Evolutionary conservation across 495 filamentous ascomycete species (phyloP), one percentile per base, ranked within the genome.

Genomic region (Neurospora sp.): DNA sequence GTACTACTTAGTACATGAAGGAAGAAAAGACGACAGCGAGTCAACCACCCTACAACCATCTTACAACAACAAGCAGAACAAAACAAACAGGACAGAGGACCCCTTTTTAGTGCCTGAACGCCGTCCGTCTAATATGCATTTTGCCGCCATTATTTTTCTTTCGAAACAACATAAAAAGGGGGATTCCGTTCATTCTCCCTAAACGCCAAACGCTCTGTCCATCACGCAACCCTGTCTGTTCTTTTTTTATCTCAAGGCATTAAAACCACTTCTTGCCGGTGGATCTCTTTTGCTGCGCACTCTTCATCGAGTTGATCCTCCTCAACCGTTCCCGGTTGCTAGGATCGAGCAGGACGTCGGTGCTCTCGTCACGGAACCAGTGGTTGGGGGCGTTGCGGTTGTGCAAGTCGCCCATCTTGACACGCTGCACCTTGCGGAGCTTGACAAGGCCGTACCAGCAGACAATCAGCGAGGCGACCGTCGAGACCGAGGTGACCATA

Each of bases 351-450:
- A 85, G 74, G 11, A 78, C 78, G 37, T 84, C 81, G 17, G 82
- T 80, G 70, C 78, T 78, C 40, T 85, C 84, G 62, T 85, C 81
- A 39, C 80, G 83, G 74, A 82, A 84, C 83, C 83, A 85, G 70
- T 82, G 82, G 74, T 79, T 75, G 37, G 75, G 81, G 69, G 77
- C 79, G 48, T 77, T 76, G 36, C 77, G 71, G 11, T 73, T 75
- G 54, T 78, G 77, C 42, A 77, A 34, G 28, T 72, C 71, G 73
- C 83, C 94, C 94, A 98, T 98, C 73, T 92, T 93, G 74, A 99
- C 89, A 66, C 94, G 88, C 82, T 97, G 94, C 39, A 98, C 90
- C 80, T 91, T 91, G 69, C 92, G 89, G 54, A 99, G 87, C 80
- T 92, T 94, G 31, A 86, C 86, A 24, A 98, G 84, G 6, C 95